Evolutionary conservation across 2,329 filamentous ascomycete species (phyloP).

Genomic region (Fusarium sp.): DNA sequence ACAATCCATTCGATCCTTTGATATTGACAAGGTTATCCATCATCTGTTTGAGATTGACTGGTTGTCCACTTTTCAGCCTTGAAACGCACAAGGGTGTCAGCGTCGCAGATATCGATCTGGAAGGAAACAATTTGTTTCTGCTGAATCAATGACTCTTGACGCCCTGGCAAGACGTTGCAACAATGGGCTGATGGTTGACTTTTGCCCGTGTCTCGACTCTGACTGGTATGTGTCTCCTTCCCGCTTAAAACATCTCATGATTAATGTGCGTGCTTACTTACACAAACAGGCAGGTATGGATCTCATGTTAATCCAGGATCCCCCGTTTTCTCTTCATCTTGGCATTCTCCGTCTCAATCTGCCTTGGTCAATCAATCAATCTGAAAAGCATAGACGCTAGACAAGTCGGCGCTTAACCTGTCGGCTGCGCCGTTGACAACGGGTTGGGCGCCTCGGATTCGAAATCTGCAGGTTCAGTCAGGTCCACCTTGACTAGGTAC

Average conservation of each 20-base stretch:
- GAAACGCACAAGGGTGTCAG: neutral
- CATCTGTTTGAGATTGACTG: neutral
- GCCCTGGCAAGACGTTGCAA: neutral
- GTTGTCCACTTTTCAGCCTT: neutral
- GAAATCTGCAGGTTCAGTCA: neutral
- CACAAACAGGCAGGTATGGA: neutral
- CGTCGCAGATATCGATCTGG: neutral
- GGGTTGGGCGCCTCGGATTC: neutral
- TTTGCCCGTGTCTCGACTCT: neutral
- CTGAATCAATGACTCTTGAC: neutral
- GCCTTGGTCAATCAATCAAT: neutral
- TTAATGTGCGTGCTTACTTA: neutral
- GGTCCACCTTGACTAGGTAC: neutral
- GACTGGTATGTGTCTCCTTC: neutral
- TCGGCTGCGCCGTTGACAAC: neutral
- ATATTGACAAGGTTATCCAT: neutral
- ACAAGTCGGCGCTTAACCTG: neutral
- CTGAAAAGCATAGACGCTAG: neutral
- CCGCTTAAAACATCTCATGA: neutral
- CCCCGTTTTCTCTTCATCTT: neutral
- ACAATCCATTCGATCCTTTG: neutral
- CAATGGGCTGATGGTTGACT: neutral
- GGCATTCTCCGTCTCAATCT: neutral
- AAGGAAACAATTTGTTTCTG: neutral
- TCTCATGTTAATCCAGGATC: neutral